phyloP scores from a whole-genome alignment of 106 monocot species.

The Acorus gramineus region DNA sequence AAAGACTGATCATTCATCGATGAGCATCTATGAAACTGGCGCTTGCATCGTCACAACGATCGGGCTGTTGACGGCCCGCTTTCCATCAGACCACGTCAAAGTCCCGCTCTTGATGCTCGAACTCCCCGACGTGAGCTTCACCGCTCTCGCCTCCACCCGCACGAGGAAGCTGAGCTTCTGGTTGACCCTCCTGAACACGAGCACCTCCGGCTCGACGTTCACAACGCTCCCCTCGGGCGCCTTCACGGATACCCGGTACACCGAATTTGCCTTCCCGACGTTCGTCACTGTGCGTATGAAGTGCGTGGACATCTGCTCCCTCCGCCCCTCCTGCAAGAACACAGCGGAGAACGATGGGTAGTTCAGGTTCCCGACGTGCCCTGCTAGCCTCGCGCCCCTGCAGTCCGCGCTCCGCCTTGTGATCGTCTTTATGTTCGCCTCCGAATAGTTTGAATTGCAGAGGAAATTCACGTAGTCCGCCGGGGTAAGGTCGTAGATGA shows the following conservation, averaged over 20 bases:
- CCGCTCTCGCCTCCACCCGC: constrained; percentile 28
- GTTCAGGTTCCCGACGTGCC: constrained; percentile 70
- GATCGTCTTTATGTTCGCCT: constrained; percentile 54
- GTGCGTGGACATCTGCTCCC: constrained; percentile 34
- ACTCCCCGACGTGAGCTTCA: constrained; percentile 35
- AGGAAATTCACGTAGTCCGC: constrained; percentile 69
- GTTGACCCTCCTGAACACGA: constrained; percentile 40
- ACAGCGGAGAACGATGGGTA: constrained; percentile 63
- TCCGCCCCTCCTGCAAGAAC: constrained; percentile 23
- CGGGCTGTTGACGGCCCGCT: constrained; percentile 46
- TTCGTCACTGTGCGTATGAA: constrained; percentile 80
- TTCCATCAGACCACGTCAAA: constrained; percentile 54
- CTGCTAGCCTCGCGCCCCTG: constrained; percentile 36
- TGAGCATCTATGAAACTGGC: not conserved
- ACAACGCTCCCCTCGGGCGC: constrained; percentile 38
- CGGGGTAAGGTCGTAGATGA: constrained; percentile 54
- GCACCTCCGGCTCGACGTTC: constrained; percentile 34
- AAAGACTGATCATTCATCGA: too few relatives aligned
- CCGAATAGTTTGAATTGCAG: constrained; percentile 73
- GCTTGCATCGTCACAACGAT: constrained; percentile 66
- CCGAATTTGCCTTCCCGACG: constrained; percentile 29
- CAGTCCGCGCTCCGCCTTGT: constrained; percentile 52
- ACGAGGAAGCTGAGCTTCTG: constrained; percentile 62
- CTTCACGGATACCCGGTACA: constrained; percentile 35
- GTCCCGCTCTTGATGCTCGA: constrained; percentile 44